These are phyloP conservation scores for Leccinum ochraceum DNA, from an alignment of 768 basidiomycete genomes.

Conservation along the genomic window DNA sequence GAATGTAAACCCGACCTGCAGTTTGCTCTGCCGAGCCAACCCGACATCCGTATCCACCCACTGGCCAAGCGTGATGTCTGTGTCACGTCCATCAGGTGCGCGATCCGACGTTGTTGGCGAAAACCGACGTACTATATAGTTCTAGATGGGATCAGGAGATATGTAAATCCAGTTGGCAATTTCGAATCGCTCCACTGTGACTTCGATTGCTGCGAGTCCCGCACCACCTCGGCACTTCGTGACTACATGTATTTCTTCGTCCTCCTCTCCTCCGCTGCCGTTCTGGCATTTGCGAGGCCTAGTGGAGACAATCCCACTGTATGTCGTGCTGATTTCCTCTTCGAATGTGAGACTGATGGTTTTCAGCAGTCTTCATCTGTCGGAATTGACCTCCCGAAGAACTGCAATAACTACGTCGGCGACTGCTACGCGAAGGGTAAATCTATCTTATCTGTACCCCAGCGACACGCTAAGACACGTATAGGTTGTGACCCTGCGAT, in stretches of 20 bases:
- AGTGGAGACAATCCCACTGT: not conserved
- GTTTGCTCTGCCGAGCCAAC: too few relatives aligned
- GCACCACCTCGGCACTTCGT: too few relatives aligned
- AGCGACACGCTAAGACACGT: not conserved
- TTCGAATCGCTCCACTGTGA: not conserved
- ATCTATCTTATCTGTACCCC: not conserved
- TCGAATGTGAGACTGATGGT: not conserved
- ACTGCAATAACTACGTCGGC: not conserved
- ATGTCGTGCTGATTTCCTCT: not conserved
- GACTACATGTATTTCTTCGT: not conserved
- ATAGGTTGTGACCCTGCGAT: not conserved
- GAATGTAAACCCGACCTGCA: too few relatives aligned
- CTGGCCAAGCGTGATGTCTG: too few relatives aligned
- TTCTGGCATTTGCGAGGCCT: not conserved
- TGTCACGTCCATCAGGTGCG: not conserved
- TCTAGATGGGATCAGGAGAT: not conserved
- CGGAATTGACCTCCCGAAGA: not conserved
- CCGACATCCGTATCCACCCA: too few relatives aligned
- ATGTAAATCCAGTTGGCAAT: not conserved
- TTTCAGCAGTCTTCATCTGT: not conserved
- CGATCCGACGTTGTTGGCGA: not conserved
- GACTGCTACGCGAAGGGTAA: not conserved
- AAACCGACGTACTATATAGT: too few relatives aligned
- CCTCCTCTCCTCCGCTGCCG: not conserved
- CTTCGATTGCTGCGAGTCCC: too few relatives aligned